A percentile compares a stretch with the other conserved stretches of the same genome.
Evolutionary conservation across 768 basidiomycete genomes (phyloP).

Genomic region (Melanogaster broomeanus): DNA sequence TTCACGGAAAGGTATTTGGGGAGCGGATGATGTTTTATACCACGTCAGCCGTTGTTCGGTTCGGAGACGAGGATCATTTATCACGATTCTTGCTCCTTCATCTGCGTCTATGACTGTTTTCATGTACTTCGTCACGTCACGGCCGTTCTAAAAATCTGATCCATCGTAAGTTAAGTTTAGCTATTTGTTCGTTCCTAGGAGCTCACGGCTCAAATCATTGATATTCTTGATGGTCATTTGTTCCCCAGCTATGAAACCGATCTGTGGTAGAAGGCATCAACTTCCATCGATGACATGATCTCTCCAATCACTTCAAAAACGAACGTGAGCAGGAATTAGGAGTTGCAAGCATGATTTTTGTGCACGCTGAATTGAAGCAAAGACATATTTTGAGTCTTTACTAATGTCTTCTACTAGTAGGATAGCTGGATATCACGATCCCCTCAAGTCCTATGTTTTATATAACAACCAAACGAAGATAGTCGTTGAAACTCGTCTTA

Average conservation of each 20-base stretch:
- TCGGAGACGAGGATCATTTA: not conserved
- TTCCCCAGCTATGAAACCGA: not conserved
- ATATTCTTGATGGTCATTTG: not conserved
- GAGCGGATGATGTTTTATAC: not conserved
- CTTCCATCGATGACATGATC: not conserved
- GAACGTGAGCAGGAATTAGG: not conserved
- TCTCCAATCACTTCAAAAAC: not conserved
- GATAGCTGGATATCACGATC: too few relatives aligned
- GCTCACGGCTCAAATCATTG: too few relatives aligned
- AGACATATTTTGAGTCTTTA: too few relatives aligned
- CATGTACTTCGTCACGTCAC: too few relatives aligned
- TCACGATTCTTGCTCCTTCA: not conserved
- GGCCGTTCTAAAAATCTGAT: too few relatives aligned
- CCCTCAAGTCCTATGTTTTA: too few relatives aligned
- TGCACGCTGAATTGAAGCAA: too few relatives aligned
- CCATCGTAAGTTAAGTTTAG: too few relatives aligned
- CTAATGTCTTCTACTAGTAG: too few relatives aligned
- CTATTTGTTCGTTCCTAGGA: too few relatives aligned
- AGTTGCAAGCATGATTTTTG: too few relatives aligned
- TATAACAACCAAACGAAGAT: not conserved
- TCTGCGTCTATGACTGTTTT: too few relatives aligned
- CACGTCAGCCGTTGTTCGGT: not conserved
- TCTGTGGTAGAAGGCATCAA: not conserved
- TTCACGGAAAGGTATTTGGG: not conserved
- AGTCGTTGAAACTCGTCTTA: not conserved